These are phyloP conservation scores for Spiraea crenata DNA, from an alignment of 331 rosid species.

Conservation along the genomic window DNA sequence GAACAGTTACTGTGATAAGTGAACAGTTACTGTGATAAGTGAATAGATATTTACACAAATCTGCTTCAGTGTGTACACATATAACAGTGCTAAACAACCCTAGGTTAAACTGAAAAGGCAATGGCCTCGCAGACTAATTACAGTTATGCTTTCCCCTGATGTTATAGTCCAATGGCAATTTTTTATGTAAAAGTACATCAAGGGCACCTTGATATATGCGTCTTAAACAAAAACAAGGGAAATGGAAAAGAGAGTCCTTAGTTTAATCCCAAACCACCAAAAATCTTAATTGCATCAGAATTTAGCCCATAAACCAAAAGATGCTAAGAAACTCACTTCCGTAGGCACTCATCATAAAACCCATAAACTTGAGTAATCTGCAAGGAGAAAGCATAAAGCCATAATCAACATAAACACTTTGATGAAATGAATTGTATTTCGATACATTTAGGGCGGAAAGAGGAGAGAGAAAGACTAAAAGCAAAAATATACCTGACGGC, in stretches of 20 bases:
- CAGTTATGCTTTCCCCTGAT: background rate
- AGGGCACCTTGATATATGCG: background rate
- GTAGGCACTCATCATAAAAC: conserved; percentile 91
- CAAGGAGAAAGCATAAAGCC: conserved; percentile 29
- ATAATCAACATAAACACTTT: conserved; percentile 19
- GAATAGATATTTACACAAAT: background rate
- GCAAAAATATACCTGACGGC: conserved; percentile 76
- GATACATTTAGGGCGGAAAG: background rate
- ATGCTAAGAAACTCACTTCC: conserved; percentile 68
- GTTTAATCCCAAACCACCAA: background rate
- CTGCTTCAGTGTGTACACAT: background rate
- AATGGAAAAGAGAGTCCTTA: background rate
- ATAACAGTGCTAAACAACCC: background rate
- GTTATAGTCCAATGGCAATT: background rate
- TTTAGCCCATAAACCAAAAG: background rate
- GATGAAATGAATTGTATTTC: background rate
- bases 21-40: no score
- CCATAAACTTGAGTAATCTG: conserved; percentile 99
- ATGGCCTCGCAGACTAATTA: background rate
- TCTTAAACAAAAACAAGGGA: background rate
- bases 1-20: no score
- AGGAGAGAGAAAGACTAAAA: background rate
- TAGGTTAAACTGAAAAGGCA: background rate
- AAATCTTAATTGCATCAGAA: background rate
- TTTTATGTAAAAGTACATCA: background rate